phyloP scores from a whole-genome alignment of 257 asterid species.

The Nyctanthes arbortristis region DNA sequence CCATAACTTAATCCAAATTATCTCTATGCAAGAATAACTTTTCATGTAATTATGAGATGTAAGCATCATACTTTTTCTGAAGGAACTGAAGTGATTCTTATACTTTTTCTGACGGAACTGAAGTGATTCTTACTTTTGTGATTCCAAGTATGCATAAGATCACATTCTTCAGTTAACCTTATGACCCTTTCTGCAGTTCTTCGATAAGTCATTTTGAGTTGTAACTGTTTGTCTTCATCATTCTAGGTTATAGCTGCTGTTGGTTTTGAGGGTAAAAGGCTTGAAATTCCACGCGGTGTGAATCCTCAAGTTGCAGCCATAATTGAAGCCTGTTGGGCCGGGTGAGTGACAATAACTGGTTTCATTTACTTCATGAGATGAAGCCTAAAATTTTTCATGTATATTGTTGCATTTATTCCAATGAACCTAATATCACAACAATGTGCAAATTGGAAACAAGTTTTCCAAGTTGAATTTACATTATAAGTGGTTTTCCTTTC shows the following conservation, averaged over 20 bases:
- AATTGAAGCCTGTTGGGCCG: conserved; percentile 84
- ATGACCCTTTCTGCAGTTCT: neutral
- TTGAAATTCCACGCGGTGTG: conserved; percentile 68
- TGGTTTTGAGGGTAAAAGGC: conserved; percentile 75
- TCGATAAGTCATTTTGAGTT: neutral
- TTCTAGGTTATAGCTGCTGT: conserved; percentile 94
- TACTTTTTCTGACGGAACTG: neutral
- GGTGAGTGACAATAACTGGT: conserved; percentile 48
- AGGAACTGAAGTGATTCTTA: neutral
- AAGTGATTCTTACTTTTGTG: neutral
- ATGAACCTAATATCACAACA: neutral
- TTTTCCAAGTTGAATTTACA: neutral
- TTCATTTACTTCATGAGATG: neutral
- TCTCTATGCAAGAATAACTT: neutral
- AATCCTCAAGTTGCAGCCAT: conserved; percentile 77
- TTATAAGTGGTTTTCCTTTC: conserved; percentile 11
- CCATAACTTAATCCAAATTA: neutral
- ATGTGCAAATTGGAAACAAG: conserved; percentile 3
- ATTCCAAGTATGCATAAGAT: neutral
- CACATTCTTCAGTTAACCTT: neutral
- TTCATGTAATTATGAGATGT: neutral
- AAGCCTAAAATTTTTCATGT: conserved; percentile 18
- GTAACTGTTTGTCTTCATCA: conserved; percentile 20
- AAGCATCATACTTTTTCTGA: neutral
- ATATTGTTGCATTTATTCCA: neutral